These are phyloP conservation scores for Falciphora oryzae DNA, from an alignment of 2,329 filamentous ascomycete genomes.

Conservation along the genomic window DNA sequence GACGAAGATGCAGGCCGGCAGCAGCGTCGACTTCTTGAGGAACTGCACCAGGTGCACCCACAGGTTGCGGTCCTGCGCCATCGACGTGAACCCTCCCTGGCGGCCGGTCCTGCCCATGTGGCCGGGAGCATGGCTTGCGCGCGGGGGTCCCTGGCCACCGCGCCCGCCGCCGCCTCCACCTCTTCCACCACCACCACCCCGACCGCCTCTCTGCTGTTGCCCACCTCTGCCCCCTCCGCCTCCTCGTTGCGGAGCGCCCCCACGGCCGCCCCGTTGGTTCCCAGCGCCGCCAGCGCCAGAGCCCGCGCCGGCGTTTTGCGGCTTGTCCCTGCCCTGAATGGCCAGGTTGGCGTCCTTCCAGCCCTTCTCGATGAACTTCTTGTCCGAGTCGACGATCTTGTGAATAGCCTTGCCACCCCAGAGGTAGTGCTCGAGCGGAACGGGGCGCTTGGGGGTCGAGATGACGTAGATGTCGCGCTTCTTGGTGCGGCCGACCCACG, in stretches of 20 bases:
- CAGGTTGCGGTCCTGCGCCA: constrained; percentile 89
- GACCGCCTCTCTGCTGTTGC: constrained; percentile 43
- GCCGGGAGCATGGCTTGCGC: constrained; percentile 60
- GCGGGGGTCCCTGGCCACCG: constrained; percentile 50
- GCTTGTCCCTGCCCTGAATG: constrained; percentile 75
- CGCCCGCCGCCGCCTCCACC: constrained; percentile 40
- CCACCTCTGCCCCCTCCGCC: constrained; percentile 34
- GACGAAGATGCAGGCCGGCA: constrained; percentile 95
- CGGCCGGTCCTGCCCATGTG: constrained; percentile 88
- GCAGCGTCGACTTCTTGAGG: constrained; percentile 76
- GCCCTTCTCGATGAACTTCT: constrained; percentile 83
- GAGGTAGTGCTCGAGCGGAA: constrained; percentile 91
- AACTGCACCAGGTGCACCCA: constrained; percentile 96
- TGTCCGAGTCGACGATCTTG: constrained; percentile 92
- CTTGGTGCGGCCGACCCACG: constrained; percentile 96
- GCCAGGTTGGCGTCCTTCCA: constrained; percentile 92
- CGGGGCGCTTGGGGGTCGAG: constrained; percentile 89
- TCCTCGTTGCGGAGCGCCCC: constrained; percentile 20
- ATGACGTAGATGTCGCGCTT: constrained; percentile 99
- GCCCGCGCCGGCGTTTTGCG: constrained; percentile 18
- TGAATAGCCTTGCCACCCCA: constrained; percentile 91
- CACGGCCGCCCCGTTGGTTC: constrained; percentile 32
- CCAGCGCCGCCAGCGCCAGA: constrained; percentile 22
- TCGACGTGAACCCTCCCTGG: constrained; percentile 78
- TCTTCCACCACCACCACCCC: constrained; percentile 41